Evolutionary conservation across 1,139 yeast species (phyloP).

Genomic region (Wickerhamomyces sp.): DNA sequence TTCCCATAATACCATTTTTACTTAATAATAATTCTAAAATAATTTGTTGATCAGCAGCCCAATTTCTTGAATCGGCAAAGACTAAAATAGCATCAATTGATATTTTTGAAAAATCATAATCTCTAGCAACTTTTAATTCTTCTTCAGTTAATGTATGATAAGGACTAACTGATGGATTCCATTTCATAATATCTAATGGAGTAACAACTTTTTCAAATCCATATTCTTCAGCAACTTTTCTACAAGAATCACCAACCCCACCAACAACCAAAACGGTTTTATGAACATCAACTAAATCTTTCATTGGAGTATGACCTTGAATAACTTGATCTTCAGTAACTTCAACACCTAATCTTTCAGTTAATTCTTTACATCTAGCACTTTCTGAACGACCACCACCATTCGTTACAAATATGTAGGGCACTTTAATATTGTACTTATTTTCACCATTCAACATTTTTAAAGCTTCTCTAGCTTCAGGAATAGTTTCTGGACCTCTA

Average conservation of each 20-base stretch:
- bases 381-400: conserved; percentile 85
- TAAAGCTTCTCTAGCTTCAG: conserved; percentile 69
- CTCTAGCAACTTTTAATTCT: conserved; percentile 50
- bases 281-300: conserved; percentile 60
- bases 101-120: conserved; percentile 60
- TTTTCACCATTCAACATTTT: conserved; percentile 69
- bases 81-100: conserved; percentile 69
- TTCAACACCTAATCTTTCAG: conserved; percentile 51
- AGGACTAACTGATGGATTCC: conserved; percentile 84
- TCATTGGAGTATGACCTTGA: conserved; percentile 90
- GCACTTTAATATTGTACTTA: conserved; percentile 75
- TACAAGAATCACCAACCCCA: conserved; percentile 78
- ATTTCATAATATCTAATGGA: conserved; percentile 74
- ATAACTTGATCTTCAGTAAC: conserved; percentile 74
- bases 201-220: conserved; percentile 74
- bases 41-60: conserved; percentile 90
- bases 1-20: conserved; percentile 78
- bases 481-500: conserved; percentile 75
- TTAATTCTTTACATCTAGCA: conserved; percentile 63
- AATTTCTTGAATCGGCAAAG: conserved; percentile 79
- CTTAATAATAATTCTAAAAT: conserved; percentile 72
- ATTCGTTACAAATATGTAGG: conserved; percentile 80
- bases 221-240: conserved; percentile 71
- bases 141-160: conserved; percentile 73
- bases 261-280: conserved; percentile 78